Evolutionary conservation across 306 rosid species (phyloP), one percentile per base, ranked within the genome.

Genomic region (Nissolia schottii): DNA sequence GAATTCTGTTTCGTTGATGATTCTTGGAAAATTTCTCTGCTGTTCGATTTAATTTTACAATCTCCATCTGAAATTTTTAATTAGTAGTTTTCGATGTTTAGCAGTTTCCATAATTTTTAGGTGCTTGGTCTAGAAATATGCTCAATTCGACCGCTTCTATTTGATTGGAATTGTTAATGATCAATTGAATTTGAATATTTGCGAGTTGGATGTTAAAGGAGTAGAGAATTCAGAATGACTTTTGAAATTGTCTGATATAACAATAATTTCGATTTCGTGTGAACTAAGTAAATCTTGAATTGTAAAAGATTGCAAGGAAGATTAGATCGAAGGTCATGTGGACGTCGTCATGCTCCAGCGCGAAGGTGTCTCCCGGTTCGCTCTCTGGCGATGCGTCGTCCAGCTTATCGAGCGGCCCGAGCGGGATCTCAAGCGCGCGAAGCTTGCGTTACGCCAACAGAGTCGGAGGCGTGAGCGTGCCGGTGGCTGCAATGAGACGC

Each of bases 301-400:
- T 79, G 37, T 62, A 3, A 56, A 69, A 93, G 98, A 85, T 87
- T 73, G 82, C 66, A 19, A 84, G 94, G 76, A 94, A 66, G 85
- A 80, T 77, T 19, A 85, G 94, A 19, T 83, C 98, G 64, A 94
- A 87, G 88, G 75, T 84, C 24, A 74, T 37, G 18, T 71, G 85
- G 80, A 59, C 73, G 38, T 70, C 83, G 27, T 79, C 69, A 23
- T 72, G 70, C 77, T 75, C 87, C 63, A 82, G 31, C 12, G 51
- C 22, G 1, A 77, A 67, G 79, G 34, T 65, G 56, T 74, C 88
- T 34, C 64, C 79, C 0, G 80, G 63, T 29, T 85, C 88, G 37
- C 70, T 15, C 19, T 77, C 85, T 51, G 74, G 89, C 0, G 95
- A 85, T 34, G 76, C 87, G 1, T 85, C 90, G 32, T 87, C 91